Conservation (phyloP, 805 yeast species). For the Wickerhamiella brachini region DNA sequence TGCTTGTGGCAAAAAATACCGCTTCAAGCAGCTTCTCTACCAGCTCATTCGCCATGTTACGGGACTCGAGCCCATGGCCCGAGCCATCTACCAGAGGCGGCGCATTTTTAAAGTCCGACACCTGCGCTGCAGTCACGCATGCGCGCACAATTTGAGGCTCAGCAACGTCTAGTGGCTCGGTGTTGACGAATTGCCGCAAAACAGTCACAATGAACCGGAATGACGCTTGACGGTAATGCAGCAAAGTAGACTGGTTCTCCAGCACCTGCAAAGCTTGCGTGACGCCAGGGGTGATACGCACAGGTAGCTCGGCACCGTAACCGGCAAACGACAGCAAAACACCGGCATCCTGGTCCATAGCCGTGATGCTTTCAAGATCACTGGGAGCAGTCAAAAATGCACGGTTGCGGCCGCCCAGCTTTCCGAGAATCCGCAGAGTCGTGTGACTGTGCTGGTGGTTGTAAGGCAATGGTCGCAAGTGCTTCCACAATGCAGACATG, state of each 20-base stretch:
- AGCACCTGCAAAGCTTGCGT: constrained; percentile 63
- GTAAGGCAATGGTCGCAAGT: constrained; percentile 82
- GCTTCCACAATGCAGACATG: constrained; percentile 84
- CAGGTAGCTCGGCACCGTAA: constrained; percentile 42
- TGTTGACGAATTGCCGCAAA: constrained; percentile 52
- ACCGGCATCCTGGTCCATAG: constrained; percentile 47
- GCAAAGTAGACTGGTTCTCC: constrained; percentile 43
- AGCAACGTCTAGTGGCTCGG: constrained; percentile 15
- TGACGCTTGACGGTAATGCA: constrained; percentile 64
- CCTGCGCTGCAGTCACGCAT: constrained; percentile 6
- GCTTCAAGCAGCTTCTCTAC: constrained; percentile 52
- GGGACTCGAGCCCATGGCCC: constrained; percentile 14
- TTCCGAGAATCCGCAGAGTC: constrained; percentile 83
- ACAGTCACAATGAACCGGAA: constrained; percentile 56
- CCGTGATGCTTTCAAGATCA: constrained; percentile 41
- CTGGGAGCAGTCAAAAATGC: constrained; percentile 66
- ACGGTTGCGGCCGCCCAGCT: constrained; percentile 91
- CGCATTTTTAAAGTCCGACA: constrained; percentile 6
- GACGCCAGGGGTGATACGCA: constrained; percentile 74
- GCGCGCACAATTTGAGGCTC: constrained; percentile 3
- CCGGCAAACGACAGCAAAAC: constrained; percentile 66
- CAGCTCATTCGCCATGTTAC: constrained; percentile 40
- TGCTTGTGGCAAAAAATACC: constrained; percentile 60
- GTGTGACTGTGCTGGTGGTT: constrained; percentile 93
- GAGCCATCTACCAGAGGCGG: constrained; percentile 14